phyloP scores from a whole-genome alignment of 176 grass and related monocot species.

The Hyparrhenia diplandra region DNA sequence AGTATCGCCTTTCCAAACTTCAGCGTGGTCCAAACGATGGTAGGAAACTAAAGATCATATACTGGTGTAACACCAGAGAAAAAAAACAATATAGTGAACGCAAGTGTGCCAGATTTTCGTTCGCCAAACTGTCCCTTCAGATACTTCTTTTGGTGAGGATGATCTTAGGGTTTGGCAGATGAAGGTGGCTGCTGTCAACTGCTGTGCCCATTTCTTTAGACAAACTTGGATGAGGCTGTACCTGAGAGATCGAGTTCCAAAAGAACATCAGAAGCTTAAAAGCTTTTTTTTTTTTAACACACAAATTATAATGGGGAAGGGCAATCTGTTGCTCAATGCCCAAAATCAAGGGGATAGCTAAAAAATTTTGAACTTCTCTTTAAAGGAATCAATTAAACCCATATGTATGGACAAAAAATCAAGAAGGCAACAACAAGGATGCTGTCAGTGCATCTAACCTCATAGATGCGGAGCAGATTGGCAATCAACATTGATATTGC shows the following conservation, averaged over 20 bases:
- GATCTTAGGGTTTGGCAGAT: slow-evolving; percentile 56
- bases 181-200: slow-evolving; percentile 31
- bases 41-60: slow-evolving; percentile 16
- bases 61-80: slow-evolving; percentile 39
- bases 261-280: not conserved
- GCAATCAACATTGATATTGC: slow-evolving; percentile 67
- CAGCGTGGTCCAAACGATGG: not conserved
- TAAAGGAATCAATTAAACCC: not conserved
- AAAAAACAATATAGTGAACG: slow-evolving; percentile 34
- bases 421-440: not conserved
- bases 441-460: slow-evolving; percentile 46
- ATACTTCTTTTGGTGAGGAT: slow-evolving; percentile 50
- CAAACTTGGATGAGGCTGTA: slow-evolving; percentile 46
- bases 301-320: not conserved
- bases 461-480: slow-evolving; percentile 54
- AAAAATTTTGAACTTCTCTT: not conserved
- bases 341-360: not conserved
- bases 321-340: not conserved
- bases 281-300: not conserved
- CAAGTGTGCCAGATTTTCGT: not conserved
- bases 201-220: slow-evolving; percentile 18
- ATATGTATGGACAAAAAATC: not conserved
- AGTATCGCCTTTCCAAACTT: slow-evolving; percentile 21
- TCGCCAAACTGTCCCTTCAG: not conserved
- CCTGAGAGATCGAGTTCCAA: slow-evolving; percentile 46